Evolutionary conservation across 1,284 basidiomycete species (phyloP).

Genomic region (Ustilago vetiveriae): DNA sequence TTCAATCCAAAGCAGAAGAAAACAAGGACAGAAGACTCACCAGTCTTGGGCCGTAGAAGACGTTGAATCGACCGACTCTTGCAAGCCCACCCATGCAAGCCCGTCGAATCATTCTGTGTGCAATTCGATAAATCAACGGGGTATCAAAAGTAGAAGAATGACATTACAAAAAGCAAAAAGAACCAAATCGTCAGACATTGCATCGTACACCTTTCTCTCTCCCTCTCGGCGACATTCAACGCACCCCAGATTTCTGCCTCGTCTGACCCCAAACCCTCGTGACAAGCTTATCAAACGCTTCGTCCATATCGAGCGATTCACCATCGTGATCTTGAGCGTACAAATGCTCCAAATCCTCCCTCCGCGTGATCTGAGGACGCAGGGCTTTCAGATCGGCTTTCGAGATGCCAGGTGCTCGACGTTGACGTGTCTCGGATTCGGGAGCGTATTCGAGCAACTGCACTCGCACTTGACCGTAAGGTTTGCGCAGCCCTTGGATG

Average conservation of each 20-base stretch:
- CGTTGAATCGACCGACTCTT: no score
- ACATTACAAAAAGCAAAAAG: no score
- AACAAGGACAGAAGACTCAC: no score
- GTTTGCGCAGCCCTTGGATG: conserved; percentile 17
- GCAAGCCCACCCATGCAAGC: no score
- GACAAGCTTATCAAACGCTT: conserved; percentile 30
- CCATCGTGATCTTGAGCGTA: conserved; percentile 34
- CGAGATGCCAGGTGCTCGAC: conserved; percentile 28
- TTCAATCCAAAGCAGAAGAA: no score
- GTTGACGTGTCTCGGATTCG: conserved; percentile 27
- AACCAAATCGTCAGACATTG: no score
- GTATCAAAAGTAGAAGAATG: no score
- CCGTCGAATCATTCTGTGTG: no score
- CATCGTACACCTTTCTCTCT: no score
- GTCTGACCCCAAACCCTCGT: conserved; percentile 20
- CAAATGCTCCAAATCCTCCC: conserved; percentile 36
- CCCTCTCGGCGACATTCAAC: no score
- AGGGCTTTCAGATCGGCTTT: conserved; percentile 33
- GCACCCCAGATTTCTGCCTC: conserved; percentile 10
- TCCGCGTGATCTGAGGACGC: conserved; percentile 8
- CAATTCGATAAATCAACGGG: no score
- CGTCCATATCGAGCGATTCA: conserved; percentile 40
- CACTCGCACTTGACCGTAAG: conserved; percentile 28
- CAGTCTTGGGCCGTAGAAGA: no score
- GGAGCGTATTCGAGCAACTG: conserved; percentile 40